A percentile compares a stretch with the other conserved stretches of the same genome.
phyloP scores from a whole-genome alignment of 306 rosid genomes.

The Cyamopsis tetragonoloba region DNA sequence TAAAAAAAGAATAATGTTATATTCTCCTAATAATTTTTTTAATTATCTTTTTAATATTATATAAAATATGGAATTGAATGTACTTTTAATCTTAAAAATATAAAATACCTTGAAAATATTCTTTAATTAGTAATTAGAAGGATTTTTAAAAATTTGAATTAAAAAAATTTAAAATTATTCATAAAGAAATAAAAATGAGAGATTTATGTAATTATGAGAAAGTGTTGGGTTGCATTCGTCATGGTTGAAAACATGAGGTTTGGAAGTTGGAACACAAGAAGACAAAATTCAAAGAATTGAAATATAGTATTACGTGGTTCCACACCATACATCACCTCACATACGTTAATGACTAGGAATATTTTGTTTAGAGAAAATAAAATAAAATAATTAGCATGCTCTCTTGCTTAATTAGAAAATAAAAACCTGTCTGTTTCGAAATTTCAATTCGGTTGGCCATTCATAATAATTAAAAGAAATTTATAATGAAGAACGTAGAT shows the following conservation, averaged over 20 bases:
- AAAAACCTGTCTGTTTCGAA: neutral
- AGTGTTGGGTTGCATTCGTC: slow-evolving; percentile 5
- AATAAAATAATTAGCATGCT: neutral
- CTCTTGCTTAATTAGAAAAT: neutral
- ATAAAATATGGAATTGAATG: too few relatives aligned
- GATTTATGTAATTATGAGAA: neutral
- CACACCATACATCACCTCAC: slow-evolving; percentile 5
- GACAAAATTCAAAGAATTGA: slow-evolving; percentile 14
- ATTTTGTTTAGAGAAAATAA: neutral
- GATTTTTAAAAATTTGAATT: too few relatives aligned
- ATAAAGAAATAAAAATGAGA: too few relatives aligned
- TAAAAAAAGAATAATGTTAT: too few relatives aligned
- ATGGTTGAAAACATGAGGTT: neutral
- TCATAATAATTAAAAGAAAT: neutral
- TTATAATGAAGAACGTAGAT: neutral
- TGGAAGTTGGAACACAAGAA: neutral
- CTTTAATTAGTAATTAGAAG: too few relatives aligned
- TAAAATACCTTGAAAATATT: too few relatives aligned
- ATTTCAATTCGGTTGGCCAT: neutral
- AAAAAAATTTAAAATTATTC: too few relatives aligned
- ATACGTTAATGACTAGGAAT: neutral
- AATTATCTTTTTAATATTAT: too few relatives aligned
- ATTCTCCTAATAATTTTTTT: too few relatives aligned
- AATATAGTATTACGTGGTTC: slow-evolving; percentile 8
- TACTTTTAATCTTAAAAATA: too few relatives aligned